Percentiles rank a stretch among this genome's conserved stretches.
These are phyloP conservation scores for Spiromastix sp. DNA, from an alignment of 2,329 filamentous ascomycete genomes.

Conservation along the genomic window DNA sequence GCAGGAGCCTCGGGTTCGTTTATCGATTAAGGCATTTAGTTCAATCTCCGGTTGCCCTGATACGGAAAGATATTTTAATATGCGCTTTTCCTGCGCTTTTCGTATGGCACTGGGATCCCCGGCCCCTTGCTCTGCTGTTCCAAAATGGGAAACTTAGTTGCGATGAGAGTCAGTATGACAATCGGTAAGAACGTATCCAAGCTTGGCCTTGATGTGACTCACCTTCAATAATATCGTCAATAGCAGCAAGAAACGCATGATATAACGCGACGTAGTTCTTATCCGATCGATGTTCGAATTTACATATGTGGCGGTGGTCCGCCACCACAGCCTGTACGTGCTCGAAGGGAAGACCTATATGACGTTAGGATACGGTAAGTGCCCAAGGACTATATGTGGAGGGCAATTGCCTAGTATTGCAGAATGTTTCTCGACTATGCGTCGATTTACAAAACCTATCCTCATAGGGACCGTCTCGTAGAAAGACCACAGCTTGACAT, in stretches of 20 bases:
- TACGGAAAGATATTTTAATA: slow-evolving; percentile 14
- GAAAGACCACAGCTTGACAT: slow-evolving; percentile 23
- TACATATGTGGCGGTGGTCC: slow-evolving; percentile 35
- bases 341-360: slow-evolving; percentile 19
- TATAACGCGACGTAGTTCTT: slow-evolving; percentile 27
- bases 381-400: background rate
- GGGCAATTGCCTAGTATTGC: slow-evolving; percentile 18
- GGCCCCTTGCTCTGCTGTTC: no score
- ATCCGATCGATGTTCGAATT: slow-evolving; percentile 27
- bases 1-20: slow-evolving; percentile 18
- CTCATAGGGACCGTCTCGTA: slow-evolving; percentile 23
- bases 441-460: slow-evolving; percentile 21
- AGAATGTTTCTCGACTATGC: slow-evolving; percentile 24
- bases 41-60: slow-evolving; percentile 17
- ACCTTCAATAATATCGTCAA: slow-evolving; percentile 5
- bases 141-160: no score
- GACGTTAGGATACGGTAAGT: background rate
- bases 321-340: slow-evolving; percentile 24
- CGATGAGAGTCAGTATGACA: no score
- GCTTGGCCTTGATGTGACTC: no score
- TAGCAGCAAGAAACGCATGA: slow-evolving; percentile 20
- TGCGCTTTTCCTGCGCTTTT: slow-evolving; percentile 2
- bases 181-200: no score
- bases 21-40: slow-evolving; percentile 14
- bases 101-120: no score